Percentiles rank a stretch among this genome's conserved stretches.
phyloP scores from a whole-genome alignment of 2,329 filamentous ascomycete species.

The Nemania bipapillata region DNA sequence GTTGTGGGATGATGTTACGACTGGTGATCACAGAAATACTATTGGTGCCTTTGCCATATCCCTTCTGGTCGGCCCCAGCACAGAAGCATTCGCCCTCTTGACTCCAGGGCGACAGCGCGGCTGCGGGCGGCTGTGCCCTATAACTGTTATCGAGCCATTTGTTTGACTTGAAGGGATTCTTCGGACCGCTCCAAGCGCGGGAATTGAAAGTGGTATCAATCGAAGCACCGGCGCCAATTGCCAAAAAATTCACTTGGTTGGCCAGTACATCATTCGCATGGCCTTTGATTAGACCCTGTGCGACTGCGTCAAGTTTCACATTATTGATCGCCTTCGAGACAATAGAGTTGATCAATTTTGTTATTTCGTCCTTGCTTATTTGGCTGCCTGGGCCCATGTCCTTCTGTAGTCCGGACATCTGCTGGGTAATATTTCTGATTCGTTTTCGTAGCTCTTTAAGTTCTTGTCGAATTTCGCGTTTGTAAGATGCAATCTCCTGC shows the following conservation, averaged over 20 bases:
- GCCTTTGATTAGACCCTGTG: conserved; percentile 59
- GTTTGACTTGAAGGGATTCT: conserved; percentile 43
- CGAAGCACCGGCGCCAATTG: conserved; percentile 70
- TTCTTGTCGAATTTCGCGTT: conserved; percentile 42
- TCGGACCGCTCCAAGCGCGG: conserved; percentile 60
- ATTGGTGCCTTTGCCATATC: conserved; percentile 65
- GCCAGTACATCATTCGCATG: conserved; percentile 59
- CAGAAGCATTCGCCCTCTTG: conserved; percentile 93
- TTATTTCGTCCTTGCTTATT: conserved; percentile 57
- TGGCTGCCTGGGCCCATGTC: conserved; percentile 42
- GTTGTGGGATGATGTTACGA: conserved; percentile 69
- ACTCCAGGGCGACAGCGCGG: conserved; percentile 75
- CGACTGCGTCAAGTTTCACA: conserved; percentile 60
- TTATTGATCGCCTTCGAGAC: conserved; percentile 59
- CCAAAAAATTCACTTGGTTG: conserved; percentile 78
- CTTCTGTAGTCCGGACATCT: conserved; percentile 49
- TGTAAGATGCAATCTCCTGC: conserved; percentile 49
- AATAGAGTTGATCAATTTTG: conserved; percentile 55
- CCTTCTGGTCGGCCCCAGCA: conserved; percentile 61
- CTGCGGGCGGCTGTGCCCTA: conserved; percentile 54
- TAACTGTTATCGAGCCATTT: conserved; percentile 46
- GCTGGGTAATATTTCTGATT: conserved; percentile 40
- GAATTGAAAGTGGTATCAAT: conserved; percentile 72
- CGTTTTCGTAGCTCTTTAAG: conserved; percentile 36
- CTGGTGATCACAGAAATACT: conserved; percentile 70